Conservation (phyloP, 2,329 filamentous ascomycete species). For the Metarhizium anisopliae region DNA sequence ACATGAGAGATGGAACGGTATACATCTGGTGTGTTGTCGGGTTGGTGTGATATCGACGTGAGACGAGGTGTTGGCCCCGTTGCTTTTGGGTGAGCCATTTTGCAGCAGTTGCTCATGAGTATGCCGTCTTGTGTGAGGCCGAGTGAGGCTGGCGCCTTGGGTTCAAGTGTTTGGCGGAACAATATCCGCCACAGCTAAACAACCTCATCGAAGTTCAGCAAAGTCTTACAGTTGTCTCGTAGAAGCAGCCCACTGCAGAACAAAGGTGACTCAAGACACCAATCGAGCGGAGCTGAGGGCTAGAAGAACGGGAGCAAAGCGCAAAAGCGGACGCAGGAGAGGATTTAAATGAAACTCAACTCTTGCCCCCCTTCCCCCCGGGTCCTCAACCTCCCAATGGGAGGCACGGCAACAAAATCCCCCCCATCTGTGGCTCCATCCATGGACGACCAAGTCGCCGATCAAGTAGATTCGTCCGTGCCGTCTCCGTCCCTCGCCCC, state of each 20-base stretch:
- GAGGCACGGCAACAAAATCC: neutral
- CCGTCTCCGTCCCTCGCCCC: neutral
- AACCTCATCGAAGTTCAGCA: neutral
- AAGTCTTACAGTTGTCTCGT: neutral
- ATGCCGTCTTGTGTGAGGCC: too few species aligned
- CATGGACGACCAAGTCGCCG: neutral
- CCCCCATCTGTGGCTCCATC: too few species aligned
- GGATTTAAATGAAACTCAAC: too few species aligned
- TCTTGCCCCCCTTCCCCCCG: too few species aligned
- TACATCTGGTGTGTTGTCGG: neutral
- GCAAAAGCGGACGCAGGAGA: too few species aligned
- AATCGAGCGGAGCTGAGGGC: too few species aligned
- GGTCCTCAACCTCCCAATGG: neutral
- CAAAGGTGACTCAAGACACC: too few species aligned
- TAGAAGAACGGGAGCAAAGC: too few species aligned
- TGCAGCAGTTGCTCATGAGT: too few species aligned
- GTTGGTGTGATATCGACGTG: neutral
- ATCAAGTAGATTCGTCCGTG: neutral
- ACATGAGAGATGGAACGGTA: constrained; percentile 19
- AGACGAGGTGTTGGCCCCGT: neutral
- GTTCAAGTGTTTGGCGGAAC: neutral
- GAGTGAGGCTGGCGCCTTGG: too few species aligned
- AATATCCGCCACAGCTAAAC: neutral
- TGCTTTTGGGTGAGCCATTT: neutral
- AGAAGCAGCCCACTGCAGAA: too few species aligned